Base-by-base conservation (phyloP, 768 basidiomycete species). In the Boletus rubropictus region DNA sequence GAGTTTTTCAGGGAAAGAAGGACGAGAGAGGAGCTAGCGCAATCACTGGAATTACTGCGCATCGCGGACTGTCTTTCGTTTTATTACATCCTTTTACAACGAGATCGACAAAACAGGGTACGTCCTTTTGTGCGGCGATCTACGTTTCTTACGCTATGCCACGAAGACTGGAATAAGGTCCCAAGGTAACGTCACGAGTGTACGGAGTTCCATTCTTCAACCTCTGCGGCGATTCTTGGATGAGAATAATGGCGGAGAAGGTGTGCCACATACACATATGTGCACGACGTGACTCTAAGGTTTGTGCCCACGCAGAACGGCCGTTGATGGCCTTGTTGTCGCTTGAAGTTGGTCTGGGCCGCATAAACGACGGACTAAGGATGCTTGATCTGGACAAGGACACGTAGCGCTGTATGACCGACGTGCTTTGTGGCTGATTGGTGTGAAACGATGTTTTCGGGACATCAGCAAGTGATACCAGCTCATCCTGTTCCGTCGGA, bases 31-130 rank as follows among this genome's bases (percentile, higher is more conserved):
- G 76, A 77, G 32, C 68, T 87, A 14, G 67, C 76, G 27, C 70
- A 77, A 21, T 77, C 76, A 0, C 65, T 75, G 8, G 87, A 89
- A 55, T 68, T 80, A n/a, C 55, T 73, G 18, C 70, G 87, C 34
- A 67, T 90, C 20, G 72, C 76, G 0, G 85, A 88, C 51, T 80
- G 77, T 51, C 66, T 90, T 5, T 77, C 79, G 15, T 72, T 89
- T 42, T 85, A 83, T 58, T 88, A 84, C 53, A 71, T 84, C 28
- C 68, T 88, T 15, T 56, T 87, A 7, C 62, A 69, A 37, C 68
- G 84, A 52, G 87, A 90, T 59, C 57, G 52, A 8, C 52, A 64
- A 5, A 89, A 89, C 57, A 61, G 61, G 58, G 87, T 86, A 40
- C 3, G 68, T 44, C 36, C 3, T 27, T 10, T 18, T 9, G 7